These are phyloP conservation scores for Russula griseocarnosa DNA, from an alignment of 768 basidiomycete genomes.

Conservation along the genomic window DNA sequence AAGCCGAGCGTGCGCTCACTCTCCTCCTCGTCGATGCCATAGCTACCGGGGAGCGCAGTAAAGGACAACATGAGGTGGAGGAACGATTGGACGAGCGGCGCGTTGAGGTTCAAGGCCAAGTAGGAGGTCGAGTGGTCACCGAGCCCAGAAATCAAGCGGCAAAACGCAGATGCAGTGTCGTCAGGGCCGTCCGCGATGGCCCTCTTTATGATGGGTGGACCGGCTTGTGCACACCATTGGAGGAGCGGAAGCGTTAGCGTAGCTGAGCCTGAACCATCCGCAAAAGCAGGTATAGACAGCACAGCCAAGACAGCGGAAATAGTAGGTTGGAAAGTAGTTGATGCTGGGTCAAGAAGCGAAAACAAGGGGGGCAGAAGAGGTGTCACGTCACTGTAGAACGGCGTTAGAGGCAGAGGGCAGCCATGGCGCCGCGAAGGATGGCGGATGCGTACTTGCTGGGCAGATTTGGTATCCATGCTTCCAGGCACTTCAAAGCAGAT, in stretches of 20 bases:
- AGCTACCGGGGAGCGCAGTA: slow-evolving; percentile 69
- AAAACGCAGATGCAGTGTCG: slow-evolving; percentile 64
- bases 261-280: slow-evolving; percentile 62
- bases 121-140: slow-evolving; percentile 85
- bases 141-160: slow-evolving; percentile 74
- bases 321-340: slow-evolving; percentile 38
- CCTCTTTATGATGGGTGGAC: slow-evolving; percentile 42
- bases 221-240: slow-evolving; percentile 65
- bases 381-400: slow-evolving; percentile 55
- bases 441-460: slow-evolving; percentile 53
- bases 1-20: slow-evolving; percentile 85
- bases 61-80: slow-evolving; percentile 67
- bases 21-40: slow-evolving; percentile 80
- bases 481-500: slow-evolving; percentile 73
- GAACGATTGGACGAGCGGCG: slow-evolving; percentile 56
- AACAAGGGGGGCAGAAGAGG: slow-evolving; percentile 64
- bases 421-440: not conserved
- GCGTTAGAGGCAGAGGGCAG: slow-evolving; percentile 1
- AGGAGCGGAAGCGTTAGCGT: slow-evolving; percentile 82
- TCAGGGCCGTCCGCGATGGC: slow-evolving; percentile 39
- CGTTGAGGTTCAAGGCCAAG: slow-evolving; percentile 64
- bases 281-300: slow-evolving; percentile 66
- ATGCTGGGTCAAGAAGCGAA: slow-evolving; percentile 38
- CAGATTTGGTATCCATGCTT: slow-evolving; percentile 75
- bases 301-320: slow-evolving; percentile 60